phyloP scores from a whole-genome alignment of 495 filamentous ascomycete genomes.

The Penicillium ucsense region DNA sequence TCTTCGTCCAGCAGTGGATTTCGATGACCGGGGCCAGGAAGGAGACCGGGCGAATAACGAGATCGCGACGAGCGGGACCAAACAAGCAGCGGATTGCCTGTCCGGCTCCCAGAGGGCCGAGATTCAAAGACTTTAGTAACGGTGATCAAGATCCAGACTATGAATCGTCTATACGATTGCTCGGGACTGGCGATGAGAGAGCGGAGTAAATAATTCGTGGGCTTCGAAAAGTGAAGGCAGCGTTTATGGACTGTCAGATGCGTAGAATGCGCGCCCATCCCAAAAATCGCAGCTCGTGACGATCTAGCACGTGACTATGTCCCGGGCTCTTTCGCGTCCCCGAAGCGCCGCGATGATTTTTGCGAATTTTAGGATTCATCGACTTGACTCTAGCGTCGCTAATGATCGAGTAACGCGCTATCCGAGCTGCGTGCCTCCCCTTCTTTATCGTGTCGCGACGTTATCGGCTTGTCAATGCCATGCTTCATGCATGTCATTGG shows the following conservation, averaged over 20 bases:
- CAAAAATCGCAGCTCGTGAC: constrained; percentile 32
- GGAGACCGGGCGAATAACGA: constrained; percentile 17
- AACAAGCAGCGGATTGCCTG: constrained; percentile 7
- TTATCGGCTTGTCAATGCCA: constrained; percentile 15
- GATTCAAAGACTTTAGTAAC: not conserved
- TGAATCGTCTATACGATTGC: too few species aligned
- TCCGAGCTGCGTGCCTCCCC: not conserved
- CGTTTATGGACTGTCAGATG: constrained; percentile 11
- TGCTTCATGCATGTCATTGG: constrained; percentile 45
- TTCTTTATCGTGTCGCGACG: constrained; percentile 6
- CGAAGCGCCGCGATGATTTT: constrained; percentile 2
- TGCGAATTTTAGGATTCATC: not conserved
- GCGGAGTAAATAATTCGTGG: not conserved
- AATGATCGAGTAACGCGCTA: too few species aligned
- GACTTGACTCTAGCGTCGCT: not conserved
- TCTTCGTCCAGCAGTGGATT: constrained; percentile 4
- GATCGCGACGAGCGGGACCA: constrained; percentile 22
- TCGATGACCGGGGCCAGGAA: constrained; percentile 20
- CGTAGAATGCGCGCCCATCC: constrained; percentile 26
- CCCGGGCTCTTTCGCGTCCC: constrained; percentile 19
- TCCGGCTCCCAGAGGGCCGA: not conserved
- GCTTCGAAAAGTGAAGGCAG: constrained; percentile 4
- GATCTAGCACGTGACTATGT: constrained; percentile 25
- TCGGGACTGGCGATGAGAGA: too few species aligned
- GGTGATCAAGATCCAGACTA: too few species aligned